Conservation (phyloP, 2,329 filamentous ascomycete genomes). For the Apiospora malaysiana region DNA sequence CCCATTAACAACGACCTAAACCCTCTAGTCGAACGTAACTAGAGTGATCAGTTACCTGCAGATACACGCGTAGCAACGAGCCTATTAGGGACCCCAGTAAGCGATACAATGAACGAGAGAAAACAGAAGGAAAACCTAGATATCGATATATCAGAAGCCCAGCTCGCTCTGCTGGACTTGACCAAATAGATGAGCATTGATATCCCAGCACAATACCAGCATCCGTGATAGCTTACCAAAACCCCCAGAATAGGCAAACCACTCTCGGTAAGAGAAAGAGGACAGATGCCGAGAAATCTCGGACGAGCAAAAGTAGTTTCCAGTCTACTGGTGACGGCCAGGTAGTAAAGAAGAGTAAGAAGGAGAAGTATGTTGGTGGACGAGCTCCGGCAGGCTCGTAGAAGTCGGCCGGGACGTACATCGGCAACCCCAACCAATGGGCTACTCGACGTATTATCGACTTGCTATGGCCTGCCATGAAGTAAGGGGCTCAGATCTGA, state of each 20-base stretch:
- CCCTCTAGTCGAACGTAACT: neutral
- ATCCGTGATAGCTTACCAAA: neutral
- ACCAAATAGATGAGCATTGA: neutral
- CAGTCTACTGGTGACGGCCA: neutral
- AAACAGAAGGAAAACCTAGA: neutral
- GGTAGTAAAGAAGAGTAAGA: neutral
- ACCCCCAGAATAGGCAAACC: neutral
- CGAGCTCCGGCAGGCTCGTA: neutral
- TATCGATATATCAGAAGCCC: neutral
- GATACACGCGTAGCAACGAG: neutral
- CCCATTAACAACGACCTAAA: neutral
- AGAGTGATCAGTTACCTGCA: neutral
- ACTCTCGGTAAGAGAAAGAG: neutral
- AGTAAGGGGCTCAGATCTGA: neutral
- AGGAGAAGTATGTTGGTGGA: neutral
- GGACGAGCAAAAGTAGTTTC: neutral
- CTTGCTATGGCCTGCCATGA: neutral
- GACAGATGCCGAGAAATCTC: neutral
- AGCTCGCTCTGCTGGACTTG: neutral
- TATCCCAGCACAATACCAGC: neutral
- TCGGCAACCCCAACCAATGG: too few relatives aligned
- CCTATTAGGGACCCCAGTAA: neutral
- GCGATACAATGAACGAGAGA: neutral
- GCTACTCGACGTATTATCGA: too few relatives aligned
- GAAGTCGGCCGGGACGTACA: too few relatives aligned